A percentile compares a stretch with the other conserved stretches of the same genome.
Evolutionary conservation across 306 rosid genomes (phyloP).

Genomic region (Trifolium pratense): DNA sequence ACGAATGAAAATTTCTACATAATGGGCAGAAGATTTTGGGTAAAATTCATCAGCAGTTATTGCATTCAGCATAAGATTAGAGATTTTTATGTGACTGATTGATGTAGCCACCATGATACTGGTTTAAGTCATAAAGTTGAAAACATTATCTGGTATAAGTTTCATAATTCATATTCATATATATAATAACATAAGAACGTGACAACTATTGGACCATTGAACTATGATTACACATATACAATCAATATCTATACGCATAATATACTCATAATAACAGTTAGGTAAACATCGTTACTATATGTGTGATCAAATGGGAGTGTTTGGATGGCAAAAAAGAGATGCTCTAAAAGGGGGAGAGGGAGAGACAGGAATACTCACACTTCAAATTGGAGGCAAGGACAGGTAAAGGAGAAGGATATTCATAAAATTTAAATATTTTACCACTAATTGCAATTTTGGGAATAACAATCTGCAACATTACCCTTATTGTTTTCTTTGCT

Average conservation of each 20-base stretch:
- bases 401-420: background rate
- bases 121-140: slow-evolving; percentile 9
- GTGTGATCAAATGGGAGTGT: background rate
- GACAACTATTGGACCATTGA: background rate
- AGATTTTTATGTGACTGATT: background rate
- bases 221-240: background rate
- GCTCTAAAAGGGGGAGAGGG: background rate
- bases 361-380: background rate
- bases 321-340: background rate
- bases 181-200: background rate
- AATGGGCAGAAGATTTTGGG: slow-evolving; percentile 1
- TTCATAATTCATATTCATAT: background rate
- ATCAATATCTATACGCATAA: background rate
- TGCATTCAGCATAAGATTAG: background rate
- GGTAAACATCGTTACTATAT: background rate
- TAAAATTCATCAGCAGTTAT: slow-evolving; percentile 32
- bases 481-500: slow-evolving; percentile 7
- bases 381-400: background rate
- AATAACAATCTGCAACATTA: slow-evolving; percentile 5
- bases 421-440: background rate
- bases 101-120: slow-evolving; percentile 18
- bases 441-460: background rate
- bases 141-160: background rate
- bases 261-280: slow-evolving; percentile 7
- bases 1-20: background rate